Base-by-base conservation (phyloP, 495 filamentous ascomycete genomes). In the Rhizodiscina lignyota region DNA sequence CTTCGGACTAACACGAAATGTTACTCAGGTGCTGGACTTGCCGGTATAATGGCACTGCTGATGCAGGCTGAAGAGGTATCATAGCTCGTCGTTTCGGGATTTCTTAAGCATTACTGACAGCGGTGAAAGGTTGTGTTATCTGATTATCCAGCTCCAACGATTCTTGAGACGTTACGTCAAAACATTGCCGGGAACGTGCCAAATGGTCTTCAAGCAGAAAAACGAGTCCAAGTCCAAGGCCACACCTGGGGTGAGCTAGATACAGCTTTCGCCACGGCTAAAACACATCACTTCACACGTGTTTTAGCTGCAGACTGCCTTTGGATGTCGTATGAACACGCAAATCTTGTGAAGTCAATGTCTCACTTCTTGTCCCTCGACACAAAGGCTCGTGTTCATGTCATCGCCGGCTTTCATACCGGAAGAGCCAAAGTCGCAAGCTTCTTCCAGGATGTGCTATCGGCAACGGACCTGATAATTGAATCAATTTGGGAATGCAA, bases 321-420 rank as follows among this genome's bases (percentile, higher is more conserved):
- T 39, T 94, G 84, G 85, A 83, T 92, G 77, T 66, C 61, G 10
- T 66, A 59, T 49, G 71, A 89, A 59, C 85, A 93, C 49, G 60
- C 56, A 18, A 80, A 79, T 48, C 68, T 94, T 11, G 63, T 60
- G 27, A 55, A 53, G 16, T 83, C 78, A 5, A 74, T 93, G 51
- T 53, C 59, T 10, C 75, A 75, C 57, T 89, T 93, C 53, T 64
- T 93, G 23, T 64, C 55, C 4, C 17, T 60, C 2, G 32, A 44
- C 32, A 53, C 59, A 0, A 49, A 50, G 1, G 73, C 75, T 0
- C 52, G 66, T 22, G 65, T 78, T 5, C 78, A 74, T 62, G 68
- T 78, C 5, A 62, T 85, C 15, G 77, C 74, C 0, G 81, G 79
- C 0, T 87, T 92, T 44, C 86, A 94, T 55, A 93, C 86, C 0